A percentile compares a stretch with the other conserved stretches of the same genome.
Evolutionary conservation across 2,329 filamentous ascomycete genomes (phyloP).

Genomic region (Claviceps cyperi): DNA sequence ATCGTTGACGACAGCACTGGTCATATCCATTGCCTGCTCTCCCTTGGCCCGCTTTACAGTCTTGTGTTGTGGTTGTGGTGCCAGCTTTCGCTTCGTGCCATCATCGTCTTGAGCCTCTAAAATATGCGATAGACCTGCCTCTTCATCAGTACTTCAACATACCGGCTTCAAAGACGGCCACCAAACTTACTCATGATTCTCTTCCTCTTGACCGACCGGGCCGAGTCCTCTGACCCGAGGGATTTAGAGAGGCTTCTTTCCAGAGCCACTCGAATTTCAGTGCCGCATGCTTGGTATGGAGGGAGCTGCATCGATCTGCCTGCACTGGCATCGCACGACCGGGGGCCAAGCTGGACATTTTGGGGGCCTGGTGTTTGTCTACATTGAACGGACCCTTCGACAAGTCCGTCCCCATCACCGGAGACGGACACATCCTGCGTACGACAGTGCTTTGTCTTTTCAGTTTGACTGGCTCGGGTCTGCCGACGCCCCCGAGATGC

Average conservation of each 20-base stretch:
- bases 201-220: not conserved
- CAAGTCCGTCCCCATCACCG: not conserved
- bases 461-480: not conserved
- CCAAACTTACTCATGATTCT: not conserved
- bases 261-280: not conserved
- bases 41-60: not conserved
- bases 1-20: not conserved
- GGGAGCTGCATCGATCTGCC: not conserved
- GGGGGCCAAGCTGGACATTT: not conserved
- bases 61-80: constrained; percentile 5
- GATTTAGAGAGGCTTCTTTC: not conserved
- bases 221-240: not conserved
- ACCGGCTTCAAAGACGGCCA: not conserved
- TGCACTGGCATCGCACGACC: not conserved
- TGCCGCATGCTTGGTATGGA: not conserved
- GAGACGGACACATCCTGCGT: not conserved
- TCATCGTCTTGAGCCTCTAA: constrained; percentile 1
- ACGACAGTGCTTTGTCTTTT: too few relatives aligned
- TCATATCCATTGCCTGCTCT: not conserved
- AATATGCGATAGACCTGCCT: not conserved
- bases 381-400: too few relatives aligned
- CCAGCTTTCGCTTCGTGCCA: constrained; percentile 3
- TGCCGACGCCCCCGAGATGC: not conserved
- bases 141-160: not conserved
- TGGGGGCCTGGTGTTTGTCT: not conserved